Evolutionary conservation across 75 land plant genomes (phyloP).

Genomic region (Isoetes taiwanensis): DNA sequence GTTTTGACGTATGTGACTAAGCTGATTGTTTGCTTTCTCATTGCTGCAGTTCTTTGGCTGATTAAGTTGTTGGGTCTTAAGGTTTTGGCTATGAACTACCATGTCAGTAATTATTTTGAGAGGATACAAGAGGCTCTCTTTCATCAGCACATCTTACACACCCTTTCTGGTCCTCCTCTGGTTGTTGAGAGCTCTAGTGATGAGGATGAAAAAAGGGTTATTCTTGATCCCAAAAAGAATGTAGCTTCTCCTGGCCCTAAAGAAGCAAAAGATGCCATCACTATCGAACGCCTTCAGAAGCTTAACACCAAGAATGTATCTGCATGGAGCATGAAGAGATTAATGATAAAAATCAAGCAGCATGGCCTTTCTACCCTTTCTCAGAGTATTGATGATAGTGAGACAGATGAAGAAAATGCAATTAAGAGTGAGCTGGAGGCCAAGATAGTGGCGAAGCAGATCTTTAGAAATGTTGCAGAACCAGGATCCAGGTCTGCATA

Average conservation of each 20-base stretch:
- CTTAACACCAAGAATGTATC: constrained; percentile 62
- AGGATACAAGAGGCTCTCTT: constrained; percentile 63
- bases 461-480: constrained; percentile 57
- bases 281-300: constrained; percentile 49
- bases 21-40: constrained; percentile 37
- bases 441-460: constrained; percentile 54
- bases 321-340: constrained; percentile 75
- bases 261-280: constrained; percentile 22
- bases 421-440: constrained; percentile 60
- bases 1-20: constrained; percentile 32
- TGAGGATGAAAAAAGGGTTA: too few relatives aligned
- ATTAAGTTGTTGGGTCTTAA: constrained; percentile 53
- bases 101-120: constrained; percentile 68
- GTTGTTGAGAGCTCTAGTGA: too few relatives aligned
- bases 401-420: constrained; percentile 28
- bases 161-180: constrained; percentile 50
- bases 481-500: constrained; percentile 42
- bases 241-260: too few relatives aligned
- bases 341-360: constrained; percentile 48
- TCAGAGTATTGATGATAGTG: constrained; percentile 26
- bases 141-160: constrained; percentile 58
- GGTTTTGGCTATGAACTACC: constrained; percentile 53
- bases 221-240: too few relatives aligned
- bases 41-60: constrained; percentile 43
- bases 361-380: constrained; percentile 46